Percentiles rank a stretch among this genome's conserved stretches.
phyloP scores from a whole-genome alignment of 495 filamentous ascomycete genomes.

The Acidomyces sp. region DNA sequence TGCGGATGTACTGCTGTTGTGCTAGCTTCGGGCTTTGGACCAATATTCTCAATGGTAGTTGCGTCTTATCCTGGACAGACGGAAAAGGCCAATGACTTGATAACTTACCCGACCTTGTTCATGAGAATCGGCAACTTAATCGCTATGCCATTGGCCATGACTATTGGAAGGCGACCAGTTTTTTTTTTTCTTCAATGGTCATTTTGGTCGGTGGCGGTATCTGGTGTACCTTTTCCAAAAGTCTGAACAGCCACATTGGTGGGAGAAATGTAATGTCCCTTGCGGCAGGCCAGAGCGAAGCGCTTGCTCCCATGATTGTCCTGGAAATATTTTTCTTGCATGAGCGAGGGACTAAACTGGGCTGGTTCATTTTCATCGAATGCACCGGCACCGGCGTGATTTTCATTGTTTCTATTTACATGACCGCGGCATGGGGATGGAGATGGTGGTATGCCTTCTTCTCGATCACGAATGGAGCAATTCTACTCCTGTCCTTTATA shows the following conservation, averaged over 20 bases:
- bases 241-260: constrained; percentile 3
- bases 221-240: constrained; percentile 1
- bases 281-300: constrained; percentile 4
- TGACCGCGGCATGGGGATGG: constrained; percentile 2
- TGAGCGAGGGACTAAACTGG: constrained; percentile 1
- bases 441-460: constrained; percentile 6
- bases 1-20: constrained; percentile 4
- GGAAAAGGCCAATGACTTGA: background rate
- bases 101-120: background rate
- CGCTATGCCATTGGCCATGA: constrained; percentile 3
- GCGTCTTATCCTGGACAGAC: constrained; percentile 1
- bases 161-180: background rate
- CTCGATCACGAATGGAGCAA: background rate
- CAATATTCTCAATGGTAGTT: background rate
- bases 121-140: constrained; percentile 7
- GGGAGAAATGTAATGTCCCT: constrained; percentile 1
- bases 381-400: background rate
- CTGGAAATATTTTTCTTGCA: constrained; percentile 4
- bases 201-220: background rate
- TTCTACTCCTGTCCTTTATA: background rate
- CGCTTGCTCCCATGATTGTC: constrained; percentile 5
- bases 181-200: background rate
- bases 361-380: constrained; percentile 7
- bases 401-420: constrained; percentile 5
- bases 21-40: constrained; percentile 4